A percentile compares a stretch with the other conserved stretches of the same genome.
These are phyloP conservation scores for Collybia nuda DNA, from an alignment of 768 basidiomycete genomes.

Conservation along the genomic window DNA sequence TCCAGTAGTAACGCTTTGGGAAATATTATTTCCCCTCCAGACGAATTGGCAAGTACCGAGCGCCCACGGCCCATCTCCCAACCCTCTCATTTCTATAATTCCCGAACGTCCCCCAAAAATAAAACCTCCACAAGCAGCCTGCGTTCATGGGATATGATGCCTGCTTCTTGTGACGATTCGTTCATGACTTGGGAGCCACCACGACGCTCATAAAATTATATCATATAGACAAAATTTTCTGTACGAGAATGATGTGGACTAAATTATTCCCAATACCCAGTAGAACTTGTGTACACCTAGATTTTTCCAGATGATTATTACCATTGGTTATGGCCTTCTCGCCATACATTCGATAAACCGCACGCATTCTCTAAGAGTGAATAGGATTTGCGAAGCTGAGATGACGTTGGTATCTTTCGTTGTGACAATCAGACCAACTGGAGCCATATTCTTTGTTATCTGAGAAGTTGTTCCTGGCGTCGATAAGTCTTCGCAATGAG, in stretches of 20 bases:
- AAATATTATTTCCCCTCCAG: conserved; percentile 30
- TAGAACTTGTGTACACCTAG: no score
- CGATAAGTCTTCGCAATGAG: no score
- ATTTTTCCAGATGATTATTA: no score
- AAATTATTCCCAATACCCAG: no score
- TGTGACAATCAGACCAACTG: no score
- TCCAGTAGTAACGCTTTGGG: conserved; percentile 38
- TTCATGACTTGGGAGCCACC: conserved; percentile 66
- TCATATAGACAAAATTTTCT: neutral
- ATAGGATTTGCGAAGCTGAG: no score
- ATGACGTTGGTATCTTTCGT: no score
- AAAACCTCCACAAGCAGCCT: conserved; percentile 16
- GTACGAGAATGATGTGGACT: neutral
- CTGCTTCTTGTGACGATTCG: conserved; percentile 45
- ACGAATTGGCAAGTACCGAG: conserved; percentile 13
- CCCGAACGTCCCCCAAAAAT: conserved; percentile 10
- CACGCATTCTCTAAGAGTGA: no score
- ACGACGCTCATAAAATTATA: conserved; percentile 15
- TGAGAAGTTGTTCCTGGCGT: no score
- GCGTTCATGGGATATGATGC: conserved; percentile 30
- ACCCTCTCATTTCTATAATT: conserved; percentile 11
- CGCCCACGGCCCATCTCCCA: neutral
- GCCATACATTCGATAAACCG: no score
- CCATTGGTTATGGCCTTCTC: no score
- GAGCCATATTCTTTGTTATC: no score